Conservation (phyloP, 2,329 filamentous ascomycete genomes). For the Leptodontidium sp. region DNA sequence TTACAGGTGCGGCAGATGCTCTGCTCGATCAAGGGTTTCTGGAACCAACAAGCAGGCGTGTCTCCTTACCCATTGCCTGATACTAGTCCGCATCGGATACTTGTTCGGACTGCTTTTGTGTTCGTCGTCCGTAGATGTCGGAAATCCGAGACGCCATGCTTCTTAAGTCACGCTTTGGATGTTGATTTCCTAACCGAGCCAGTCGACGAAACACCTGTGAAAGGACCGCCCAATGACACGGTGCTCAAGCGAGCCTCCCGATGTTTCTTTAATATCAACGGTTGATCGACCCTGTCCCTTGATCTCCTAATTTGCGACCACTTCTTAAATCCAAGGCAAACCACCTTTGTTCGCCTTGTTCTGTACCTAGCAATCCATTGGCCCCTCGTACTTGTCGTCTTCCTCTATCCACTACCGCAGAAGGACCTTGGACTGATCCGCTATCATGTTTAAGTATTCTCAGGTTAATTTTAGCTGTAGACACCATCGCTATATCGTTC, state of each 20-base stretch:
- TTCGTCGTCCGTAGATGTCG: no score
- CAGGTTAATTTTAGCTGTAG: not conserved
- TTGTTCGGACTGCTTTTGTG: no score
- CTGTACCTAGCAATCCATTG: not conserved
- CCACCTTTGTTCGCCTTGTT: slow-evolving; percentile 1
- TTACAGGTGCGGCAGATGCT: no score
- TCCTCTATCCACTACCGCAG: not conserved
- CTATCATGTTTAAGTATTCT: not conserved
- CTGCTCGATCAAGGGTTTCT: no score
- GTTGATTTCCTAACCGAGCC: slow-evolving; percentile 5
- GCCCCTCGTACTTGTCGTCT: slow-evolving; percentile 1
- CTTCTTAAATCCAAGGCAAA: slow-evolving; percentile 4
- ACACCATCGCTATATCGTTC: not conserved
- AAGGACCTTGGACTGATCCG: not conserved
- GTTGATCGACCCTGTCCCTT: not conserved
- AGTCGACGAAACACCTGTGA: not conserved
- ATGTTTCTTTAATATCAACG: not conserved
- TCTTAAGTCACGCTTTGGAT: slow-evolving; percentile 5
- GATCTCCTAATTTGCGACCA: not conserved
- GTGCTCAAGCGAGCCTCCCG: not conserved
- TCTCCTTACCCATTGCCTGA: no score
- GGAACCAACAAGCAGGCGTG: no score
- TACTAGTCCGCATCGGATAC: no score
- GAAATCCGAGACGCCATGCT: no score
- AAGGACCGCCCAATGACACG: not conserved